Percentiles rank a stretch among this genome's conserved stretches.
Evolutionary conservation across 148 eudicot species (phyloP).

Genomic region (Polygonum aviculare): DNA sequence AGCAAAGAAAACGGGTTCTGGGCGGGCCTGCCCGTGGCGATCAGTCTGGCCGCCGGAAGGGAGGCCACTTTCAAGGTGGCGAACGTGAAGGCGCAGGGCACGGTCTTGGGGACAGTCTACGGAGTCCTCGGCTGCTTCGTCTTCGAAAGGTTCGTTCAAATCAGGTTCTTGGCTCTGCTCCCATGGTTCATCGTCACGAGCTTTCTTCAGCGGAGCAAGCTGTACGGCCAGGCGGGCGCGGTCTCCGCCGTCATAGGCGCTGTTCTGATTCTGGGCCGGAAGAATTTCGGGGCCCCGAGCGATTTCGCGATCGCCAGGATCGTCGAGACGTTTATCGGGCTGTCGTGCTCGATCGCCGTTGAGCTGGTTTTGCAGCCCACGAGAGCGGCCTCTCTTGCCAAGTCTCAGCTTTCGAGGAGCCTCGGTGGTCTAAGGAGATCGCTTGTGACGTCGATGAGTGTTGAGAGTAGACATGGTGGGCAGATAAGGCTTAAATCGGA

Average conservation of each 20-base stretch:
- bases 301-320: constrained; percentile 75
- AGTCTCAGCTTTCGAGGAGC: constrained; percentile 36
- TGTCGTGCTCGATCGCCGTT: constrained; percentile 46
- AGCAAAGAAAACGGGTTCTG: constrained; percentile 64
- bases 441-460: constrained; percentile 20
- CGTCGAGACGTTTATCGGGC: constrained; percentile 59
- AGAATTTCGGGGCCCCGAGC: constrained; percentile 47
- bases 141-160: constrained; percentile 34
- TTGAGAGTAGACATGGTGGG: constrained; percentile 8
- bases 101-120: constrained; percentile 62
- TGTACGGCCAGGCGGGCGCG: constrained; percentile 80
- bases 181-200: constrained; percentile 76
- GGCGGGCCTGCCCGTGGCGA: constrained; percentile 70
- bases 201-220: constrained; percentile 46
- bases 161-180: constrained; percentile 58
- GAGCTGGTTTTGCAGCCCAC: constrained; percentile 52
- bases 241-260: constrained; percentile 78
- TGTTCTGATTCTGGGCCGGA: constrained; percentile 59
- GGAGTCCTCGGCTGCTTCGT: constrained; percentile 66
- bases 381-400: constrained; percentile 65
- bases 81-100: constrained; percentile 67
- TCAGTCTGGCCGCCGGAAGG: constrained; percentile 47
- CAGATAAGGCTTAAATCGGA: constrained; percentile 26
- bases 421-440: constrained; percentile 24
- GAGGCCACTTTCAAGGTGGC: constrained; percentile 63